Percentiles rank a stretch among this genome's conserved stretches.
phyloP scores from a whole-genome alignment of 352 stramenopile genomes.

The Phytophthora vignae region DNA sequence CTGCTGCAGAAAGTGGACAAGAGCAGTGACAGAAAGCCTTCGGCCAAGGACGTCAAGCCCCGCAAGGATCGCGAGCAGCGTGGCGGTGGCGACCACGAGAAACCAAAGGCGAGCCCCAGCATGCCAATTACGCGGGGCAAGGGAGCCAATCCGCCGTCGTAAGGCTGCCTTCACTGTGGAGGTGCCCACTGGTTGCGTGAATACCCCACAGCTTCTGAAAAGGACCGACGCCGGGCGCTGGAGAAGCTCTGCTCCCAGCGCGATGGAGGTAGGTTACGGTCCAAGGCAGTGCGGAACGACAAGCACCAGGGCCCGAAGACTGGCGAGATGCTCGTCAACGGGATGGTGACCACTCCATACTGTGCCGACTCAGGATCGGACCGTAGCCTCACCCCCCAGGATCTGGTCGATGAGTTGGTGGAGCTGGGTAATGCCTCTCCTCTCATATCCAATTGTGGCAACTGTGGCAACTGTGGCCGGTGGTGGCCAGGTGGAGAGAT shows the following conservation, averaged over 20 bases:
- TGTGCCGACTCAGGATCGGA: background rate
- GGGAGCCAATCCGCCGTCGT: background rate
- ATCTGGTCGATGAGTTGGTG: conserved; percentile 1
- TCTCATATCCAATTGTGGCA: background rate
- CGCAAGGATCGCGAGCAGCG: conserved; percentile 7
- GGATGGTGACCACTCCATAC: background rate
- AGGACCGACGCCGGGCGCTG: background rate
- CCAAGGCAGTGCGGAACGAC: conserved; percentile 6
- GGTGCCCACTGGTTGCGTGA: background rate
- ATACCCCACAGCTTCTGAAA: background rate
- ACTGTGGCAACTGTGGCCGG: too few relatives aligned
- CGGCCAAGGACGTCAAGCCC: background rate
- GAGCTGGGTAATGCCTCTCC: background rate
- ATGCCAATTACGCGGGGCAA: background rate
- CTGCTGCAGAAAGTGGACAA: conserved; percentile 8
- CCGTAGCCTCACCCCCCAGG: conserved; percentile 3
- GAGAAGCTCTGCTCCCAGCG: background rate
- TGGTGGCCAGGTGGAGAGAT: too few relatives aligned
- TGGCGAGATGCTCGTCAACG: conserved; percentile 7
- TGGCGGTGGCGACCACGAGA: background rate
- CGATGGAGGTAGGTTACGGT: background rate
- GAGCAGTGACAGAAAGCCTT: background rate
- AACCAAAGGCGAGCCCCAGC: background rate
- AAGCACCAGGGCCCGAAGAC: background rate
- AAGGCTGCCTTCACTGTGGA: conserved; percentile 5